Base-by-base conservation (phyloP, 116 monocot genomes). In the Cymodocea nodosa region DNA sequence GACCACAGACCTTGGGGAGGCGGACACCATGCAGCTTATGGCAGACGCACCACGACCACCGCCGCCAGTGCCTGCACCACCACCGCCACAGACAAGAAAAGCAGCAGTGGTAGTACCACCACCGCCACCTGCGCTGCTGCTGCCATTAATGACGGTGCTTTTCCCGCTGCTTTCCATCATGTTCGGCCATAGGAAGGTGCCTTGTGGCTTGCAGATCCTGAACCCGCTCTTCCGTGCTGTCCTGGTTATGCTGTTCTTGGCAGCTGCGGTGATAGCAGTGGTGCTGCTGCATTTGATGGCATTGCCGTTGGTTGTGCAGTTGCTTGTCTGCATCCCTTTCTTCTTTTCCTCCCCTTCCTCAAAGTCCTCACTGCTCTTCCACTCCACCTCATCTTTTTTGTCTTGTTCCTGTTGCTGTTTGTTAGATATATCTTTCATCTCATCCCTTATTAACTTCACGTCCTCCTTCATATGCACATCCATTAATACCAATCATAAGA, bases 121-220 rank as follows among this genome's bases (percentile, higher is more conserved):
- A 6, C 36, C 37, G 37, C 50, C 49, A 18, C 37, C 18, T n/a
- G 10, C 22, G 24, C 18, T 36, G n/a, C 66, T 36, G 51, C 48
- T 57, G 68, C 57, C 23, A 8, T 7, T 15, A 34, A n/a, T 13
- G 59, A 3, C 20, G 51, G n/a, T 52, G n/a, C 64, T 35, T 18
- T 51, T 13, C 48, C 15, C 37, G 35, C 15, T 52, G n/a, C 64
- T 35, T 15, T 35, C 12, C 37, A 35, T 60, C 59, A 59, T 57
- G 52, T 39, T 62, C 78, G 91, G 97, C 97, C 88, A 97, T 17
- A 88, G 76, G 63, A 90, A 87, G 6, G 97, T 80, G 12, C 88
- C 87, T 68, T 88, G 83, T 13, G 89, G 91, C 71, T 86, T 88
- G 82, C 86, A 98, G 22, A 92, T 79, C 63, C 82, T 82, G 78